Percentiles rank a stretch among this genome's conserved stretches.
phyloP scores from a whole-genome alignment of 148 eudicot species.

The Camellia japonica region DNA sequence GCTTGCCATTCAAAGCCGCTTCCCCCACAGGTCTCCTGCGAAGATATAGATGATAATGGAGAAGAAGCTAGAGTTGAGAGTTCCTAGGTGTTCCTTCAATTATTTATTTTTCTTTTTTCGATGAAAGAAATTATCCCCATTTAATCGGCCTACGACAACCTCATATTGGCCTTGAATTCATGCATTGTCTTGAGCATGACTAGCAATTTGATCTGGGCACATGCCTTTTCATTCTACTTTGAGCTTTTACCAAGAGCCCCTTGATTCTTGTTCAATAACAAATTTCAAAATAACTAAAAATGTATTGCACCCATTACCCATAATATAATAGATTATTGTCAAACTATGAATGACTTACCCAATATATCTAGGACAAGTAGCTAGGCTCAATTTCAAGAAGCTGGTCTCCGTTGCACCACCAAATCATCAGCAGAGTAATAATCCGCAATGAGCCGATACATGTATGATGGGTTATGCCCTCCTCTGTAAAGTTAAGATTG shows the following conservation, averaged over 20 bases:
- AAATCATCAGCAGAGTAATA: slow-evolving; percentile 94
- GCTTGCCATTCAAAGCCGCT: too few relatives aligned
- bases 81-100: too few relatives aligned
- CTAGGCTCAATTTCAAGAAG: slow-evolving; percentile 40
- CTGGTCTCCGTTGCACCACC: slow-evolving; percentile 59
- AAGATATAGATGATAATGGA: too few relatives aligned
- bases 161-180: not conserved
- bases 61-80: too few relatives aligned
- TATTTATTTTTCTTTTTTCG: too few relatives aligned
- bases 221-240: not conserved
- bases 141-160: not conserved
- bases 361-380: slow-evolving; percentile 5
- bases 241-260: not conserved
- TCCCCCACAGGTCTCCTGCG: too few relatives aligned
- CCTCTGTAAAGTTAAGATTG: slow-evolving; percentile 52
- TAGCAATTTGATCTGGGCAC: not conserved
- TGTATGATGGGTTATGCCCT: slow-evolving; percentile 95
- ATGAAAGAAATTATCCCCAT: not conserved
- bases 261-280: not conserved
- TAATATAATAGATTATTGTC: not conserved
- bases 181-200: not conserved
- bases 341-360: slow-evolving; percentile 20
- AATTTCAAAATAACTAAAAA: not conserved
- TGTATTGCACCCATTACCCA: not conserved
- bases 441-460: slow-evolving; percentile 91